Percentiles rank a stretch among this genome's conserved stretches.
These are phyloP conservation scores for Bipolaris oryzae DNA, from an alignment of 2,329 filamentous ascomycete genomes.

Conservation along the genomic window DNA sequence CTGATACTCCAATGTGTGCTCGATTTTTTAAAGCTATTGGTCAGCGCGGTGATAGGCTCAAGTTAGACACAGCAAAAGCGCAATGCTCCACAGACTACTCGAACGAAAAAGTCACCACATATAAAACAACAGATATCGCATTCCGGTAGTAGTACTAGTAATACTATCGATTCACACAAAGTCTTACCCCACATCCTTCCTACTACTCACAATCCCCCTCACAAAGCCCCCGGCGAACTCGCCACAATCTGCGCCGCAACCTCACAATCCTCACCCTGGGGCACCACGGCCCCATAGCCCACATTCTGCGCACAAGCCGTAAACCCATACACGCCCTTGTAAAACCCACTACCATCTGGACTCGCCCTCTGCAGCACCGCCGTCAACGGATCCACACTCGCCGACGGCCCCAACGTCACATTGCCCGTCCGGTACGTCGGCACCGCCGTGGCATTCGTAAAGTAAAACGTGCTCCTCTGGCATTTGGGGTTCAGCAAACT, in stretches of 20 bases:
- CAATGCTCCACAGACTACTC: too few relatives aligned
- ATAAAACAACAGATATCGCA: neutral
- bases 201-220: neutral
- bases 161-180: too few relatives aligned
- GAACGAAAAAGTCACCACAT: too few relatives aligned
- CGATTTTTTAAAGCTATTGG: neutral
- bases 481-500: slow-evolving; percentile 7
- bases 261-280: slow-evolving; percentile 19
- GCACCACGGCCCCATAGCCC: slow-evolving; percentile 13
- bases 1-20: neutral
- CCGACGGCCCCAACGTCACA: slow-evolving; percentile 16
- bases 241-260: slow-evolving; percentile 7
- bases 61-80: neutral
- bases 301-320: slow-evolving; percentile 19
- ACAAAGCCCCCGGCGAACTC: slow-evolving; percentile 14
- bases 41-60: neutral
- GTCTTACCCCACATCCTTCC: too few relatives aligned
- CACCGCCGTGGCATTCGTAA: slow-evolving; percentile 15
- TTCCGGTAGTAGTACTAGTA: too few relatives aligned
- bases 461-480: slow-evolving; percentile 16
- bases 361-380: slow-evolving; percentile 10
- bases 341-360: slow-evolving; percentile 7
- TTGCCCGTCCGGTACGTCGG: slow-evolving; percentile 13
- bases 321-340: slow-evolving; percentile 13
- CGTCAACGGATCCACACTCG: slow-evolving; percentile 1